Evolutionary conservation across 2,329 filamentous ascomycete genomes (phyloP).

Genomic region (Alternaria longipes): DNA sequence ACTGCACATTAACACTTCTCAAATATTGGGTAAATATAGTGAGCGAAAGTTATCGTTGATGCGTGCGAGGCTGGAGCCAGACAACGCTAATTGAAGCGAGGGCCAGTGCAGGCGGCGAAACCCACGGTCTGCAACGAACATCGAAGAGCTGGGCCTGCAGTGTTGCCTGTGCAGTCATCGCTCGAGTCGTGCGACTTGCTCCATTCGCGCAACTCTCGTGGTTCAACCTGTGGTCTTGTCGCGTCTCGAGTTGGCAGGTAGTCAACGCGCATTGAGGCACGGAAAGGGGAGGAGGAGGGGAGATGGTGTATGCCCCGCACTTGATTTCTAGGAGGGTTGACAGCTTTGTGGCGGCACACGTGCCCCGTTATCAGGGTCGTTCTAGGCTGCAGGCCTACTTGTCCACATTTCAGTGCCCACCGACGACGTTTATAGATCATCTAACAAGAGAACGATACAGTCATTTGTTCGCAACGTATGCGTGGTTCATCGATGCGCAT

Average conservation of each 20-base stretch:
- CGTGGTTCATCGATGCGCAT: not conserved
- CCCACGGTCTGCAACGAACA: not conserved
- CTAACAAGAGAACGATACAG: not conserved
- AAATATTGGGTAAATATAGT: conserved; percentile 21
- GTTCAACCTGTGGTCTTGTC: not conserved
- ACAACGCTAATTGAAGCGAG: not conserved
- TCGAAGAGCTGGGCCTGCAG: conserved; percentile 17
- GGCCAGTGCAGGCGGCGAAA: conserved; percentile 1
- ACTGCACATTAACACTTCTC: conserved; percentile 59
- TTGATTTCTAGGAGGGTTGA: not conserved
- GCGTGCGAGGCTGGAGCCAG: not conserved
- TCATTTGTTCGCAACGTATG: not conserved
- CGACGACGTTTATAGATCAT: not conserved
- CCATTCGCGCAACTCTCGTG: not conserved
- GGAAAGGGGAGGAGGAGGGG: not conserved
- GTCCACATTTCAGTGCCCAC: not conserved
- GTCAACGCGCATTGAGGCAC: not conserved
- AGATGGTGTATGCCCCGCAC: conserved; percentile 2
- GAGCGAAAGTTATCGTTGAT: not conserved
- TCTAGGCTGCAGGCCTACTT: conserved; percentile 2
- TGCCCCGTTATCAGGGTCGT: conserved; percentile 9
- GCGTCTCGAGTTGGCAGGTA: not conserved
- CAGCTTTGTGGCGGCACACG: conserved; percentile 11
- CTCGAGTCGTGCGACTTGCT: conserved; percentile 3
- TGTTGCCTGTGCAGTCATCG: conserved; percentile 10